A percentile compares a stretch with the other conserved stretches of the same genome.
phyloP scores from a whole-genome alignment of 306 rosid genomes.

The Casuarina cunninghamiana region DNA sequence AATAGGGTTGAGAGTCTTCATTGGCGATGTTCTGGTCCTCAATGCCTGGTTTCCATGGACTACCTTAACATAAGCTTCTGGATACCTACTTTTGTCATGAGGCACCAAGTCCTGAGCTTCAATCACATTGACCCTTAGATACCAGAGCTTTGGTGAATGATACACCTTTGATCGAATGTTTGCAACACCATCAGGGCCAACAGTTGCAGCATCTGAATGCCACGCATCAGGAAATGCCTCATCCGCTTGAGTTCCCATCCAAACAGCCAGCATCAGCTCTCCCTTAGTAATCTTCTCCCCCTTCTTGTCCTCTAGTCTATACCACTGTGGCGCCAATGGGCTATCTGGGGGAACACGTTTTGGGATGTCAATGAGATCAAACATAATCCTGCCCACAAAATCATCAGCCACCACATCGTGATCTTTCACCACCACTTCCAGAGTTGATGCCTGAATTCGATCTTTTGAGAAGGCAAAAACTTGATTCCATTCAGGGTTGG shows the following conservation, averaged over 20 bases:
- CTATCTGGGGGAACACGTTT: conserved; percentile 87
- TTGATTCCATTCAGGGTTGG: conserved; percentile 82
- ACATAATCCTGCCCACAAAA: conserved; percentile 61
- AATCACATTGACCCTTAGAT: conserved; percentile 81
- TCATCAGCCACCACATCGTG: conserved; percentile 80
- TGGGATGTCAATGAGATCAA: conserved; percentile 74
- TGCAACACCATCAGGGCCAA: conserved; percentile 64
- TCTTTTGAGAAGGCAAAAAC: conserved; percentile 85
- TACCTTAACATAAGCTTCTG: conserved; percentile 75
- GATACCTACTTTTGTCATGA: conserved; percentile 64
- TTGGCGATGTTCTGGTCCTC: conserved; percentile 65
- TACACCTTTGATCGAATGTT: conserved; percentile 81
- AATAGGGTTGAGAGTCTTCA: conserved; percentile 63
- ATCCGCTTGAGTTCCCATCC: conserved; percentile 99
- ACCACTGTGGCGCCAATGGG: conserved; percentile 95
- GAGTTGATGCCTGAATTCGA: conserved; percentile 72
- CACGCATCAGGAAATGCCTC: conserved; percentile 93
- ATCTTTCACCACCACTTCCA: conserved; percentile 82
- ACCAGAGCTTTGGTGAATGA: conserved; percentile 90
- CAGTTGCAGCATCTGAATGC: conserved; percentile 89
- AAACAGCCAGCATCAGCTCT: conserved; percentile 89
- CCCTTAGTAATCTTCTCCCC: conserved; percentile 60
- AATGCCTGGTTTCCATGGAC: conserved; percentile 55
- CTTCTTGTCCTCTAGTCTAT: conserved; percentile 65
- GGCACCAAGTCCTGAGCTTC: conserved; percentile 88